A percentile compares a stretch with the other conserved stretches of the same genome.
phyloP scores from a whole-genome alignment of 1,284 basidiomycete genomes.

The Apiotrichum gracile region DNA sequence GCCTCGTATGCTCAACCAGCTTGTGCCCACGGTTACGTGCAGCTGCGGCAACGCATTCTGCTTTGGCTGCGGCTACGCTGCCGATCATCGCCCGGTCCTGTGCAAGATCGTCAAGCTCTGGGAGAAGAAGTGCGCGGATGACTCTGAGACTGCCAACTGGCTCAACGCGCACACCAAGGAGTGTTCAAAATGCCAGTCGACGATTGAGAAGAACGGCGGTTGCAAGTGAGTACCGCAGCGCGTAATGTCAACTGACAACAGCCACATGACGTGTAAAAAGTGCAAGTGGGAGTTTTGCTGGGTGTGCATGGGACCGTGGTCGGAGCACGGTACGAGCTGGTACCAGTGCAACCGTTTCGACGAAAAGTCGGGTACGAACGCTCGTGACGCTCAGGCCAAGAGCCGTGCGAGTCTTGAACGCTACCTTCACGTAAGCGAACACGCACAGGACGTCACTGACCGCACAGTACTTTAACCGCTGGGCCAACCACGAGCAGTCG shows the following conservation, averaged over 20 bases:
- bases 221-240: conserved; percentile 71
- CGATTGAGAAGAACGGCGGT: conserved; percentile 99
- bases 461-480: conserved; percentile 92
- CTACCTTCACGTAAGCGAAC: conserved; percentile 79
- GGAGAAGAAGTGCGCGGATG: conserved; percentile 95
- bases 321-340: conserved; percentile 95
- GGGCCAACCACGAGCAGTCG: conserved; percentile 97
- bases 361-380: conserved; percentile 82
- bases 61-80: conserved; percentile 79
- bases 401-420: conserved; percentile 85
- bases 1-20: conserved; percentile 64
- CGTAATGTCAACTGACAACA: conserved; percentile 36
- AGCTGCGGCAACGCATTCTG: conserved; percentile 70
- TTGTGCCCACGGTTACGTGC: conserved; percentile 87
- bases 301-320: conserved; percentile 77
- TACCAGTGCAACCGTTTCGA: conserved; percentile 98
- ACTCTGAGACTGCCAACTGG: conserved; percentile 98
- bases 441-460: background rate
- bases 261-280: conserved; percentile 99
- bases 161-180: conserved; percentile 99
- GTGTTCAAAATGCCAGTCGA: conserved; percentile 88
- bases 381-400: conserved; percentile 80
- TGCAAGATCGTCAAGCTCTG: conserved; percentile 86
- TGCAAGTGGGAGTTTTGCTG: conserved; percentile 79
- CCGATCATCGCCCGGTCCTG: conserved; percentile 84